Conservation (phyloP, 2,329 filamentous ascomycete species). For the Aspergillus alliaceus region DNA sequence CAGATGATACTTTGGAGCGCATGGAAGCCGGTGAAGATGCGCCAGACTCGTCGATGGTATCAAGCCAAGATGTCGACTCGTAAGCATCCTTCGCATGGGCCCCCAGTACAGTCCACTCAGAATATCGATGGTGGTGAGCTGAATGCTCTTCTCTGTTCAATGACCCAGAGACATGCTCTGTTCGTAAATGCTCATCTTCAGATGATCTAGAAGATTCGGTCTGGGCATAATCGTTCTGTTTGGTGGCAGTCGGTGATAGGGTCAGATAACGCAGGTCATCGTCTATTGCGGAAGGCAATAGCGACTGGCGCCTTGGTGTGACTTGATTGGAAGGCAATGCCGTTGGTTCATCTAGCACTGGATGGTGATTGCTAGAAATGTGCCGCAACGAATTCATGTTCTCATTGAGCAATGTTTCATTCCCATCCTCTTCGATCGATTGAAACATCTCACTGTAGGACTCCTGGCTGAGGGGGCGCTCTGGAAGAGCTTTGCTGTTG, state of each 20-base stretch:
- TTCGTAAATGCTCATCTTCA: slow-evolving; percentile 10
- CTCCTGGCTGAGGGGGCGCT: slow-evolving; percentile 64
- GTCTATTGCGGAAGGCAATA: slow-evolving; percentile 36
- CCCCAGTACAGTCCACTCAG: slow-evolving; percentile 23
- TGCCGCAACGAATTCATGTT: slow-evolving; percentile 53
- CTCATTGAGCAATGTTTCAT: slow-evolving; percentile 47
- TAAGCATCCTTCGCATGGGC: slow-evolving; percentile 56
- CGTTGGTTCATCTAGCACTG: slow-evolving; percentile 25
- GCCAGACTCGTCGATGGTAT: slow-evolving; percentile 88
- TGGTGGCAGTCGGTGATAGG: slow-evolving; percentile 26
- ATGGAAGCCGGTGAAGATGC: slow-evolving; percentile 76
- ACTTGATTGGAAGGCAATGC: slow-evolving; percentile 29
- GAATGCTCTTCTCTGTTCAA: background rate
- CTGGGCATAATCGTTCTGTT: slow-evolving; percentile 45
- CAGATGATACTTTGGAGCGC: slow-evolving; percentile 74
- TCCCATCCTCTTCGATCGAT: slow-evolving; percentile 35
- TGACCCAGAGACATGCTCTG: background rate
- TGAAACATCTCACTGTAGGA: slow-evolving; percentile 45
- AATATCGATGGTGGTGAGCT: slow-evolving; percentile 7
- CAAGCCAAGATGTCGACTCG: slow-evolving; percentile 88
- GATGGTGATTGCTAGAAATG: slow-evolving; percentile 41
- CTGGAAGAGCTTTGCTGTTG: slow-evolving; percentile 75
- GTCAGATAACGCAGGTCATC: slow-evolving; percentile 23
- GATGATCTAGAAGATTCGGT: slow-evolving; percentile 12
- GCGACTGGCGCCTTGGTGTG: slow-evolving; percentile 39